Percentiles rank a stretch among this genome's conserved stretches.
Conservation (phyloP, 306 rosid genomes). For the Cicer pinnatifidum region DNA sequence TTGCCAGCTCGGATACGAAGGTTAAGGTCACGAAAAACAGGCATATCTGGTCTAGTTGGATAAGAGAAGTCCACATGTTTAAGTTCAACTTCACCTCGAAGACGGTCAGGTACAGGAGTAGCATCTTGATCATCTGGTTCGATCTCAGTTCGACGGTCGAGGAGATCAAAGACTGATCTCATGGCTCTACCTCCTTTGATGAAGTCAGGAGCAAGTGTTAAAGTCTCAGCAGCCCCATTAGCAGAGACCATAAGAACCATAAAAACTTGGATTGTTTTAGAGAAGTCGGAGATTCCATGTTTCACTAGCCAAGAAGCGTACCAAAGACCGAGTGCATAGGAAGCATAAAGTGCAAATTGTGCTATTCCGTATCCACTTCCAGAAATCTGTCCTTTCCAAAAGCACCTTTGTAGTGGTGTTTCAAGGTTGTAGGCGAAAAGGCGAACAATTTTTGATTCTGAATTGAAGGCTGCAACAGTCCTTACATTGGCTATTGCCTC, state of each 20-base stretch:
- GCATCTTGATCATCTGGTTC: slow-evolving; percentile 92
- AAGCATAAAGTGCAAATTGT: slow-evolving; percentile 93
- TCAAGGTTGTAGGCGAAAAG: slow-evolving; percentile 82
- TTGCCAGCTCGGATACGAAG: slow-evolving; percentile 97
- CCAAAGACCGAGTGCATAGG: slow-evolving; percentile 99
- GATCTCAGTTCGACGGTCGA: slow-evolving; percentile 95
- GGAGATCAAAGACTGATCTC: slow-evolving; percentile 94
- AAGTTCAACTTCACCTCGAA: slow-evolving; percentile 94
- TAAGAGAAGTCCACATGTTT: slow-evolving; percentile 93
- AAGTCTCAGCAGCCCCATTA: slow-evolving; percentile 96
- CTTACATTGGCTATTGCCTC: slow-evolving; percentile 98
- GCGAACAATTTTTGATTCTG: slow-evolving; percentile 82
- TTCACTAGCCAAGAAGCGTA: slow-evolving; percentile 99
- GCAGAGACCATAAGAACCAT: slow-evolving; percentile 99
- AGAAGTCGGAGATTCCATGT: slow-evolving; percentile 95
- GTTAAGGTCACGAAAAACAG: slow-evolving; percentile 81
- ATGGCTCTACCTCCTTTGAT: slow-evolving; percentile 97
- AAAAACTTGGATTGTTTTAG: slow-evolving; percentile 87
- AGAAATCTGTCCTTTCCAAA: slow-evolving; percentile 99
- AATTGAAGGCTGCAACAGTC: slow-evolving; percentile 95
- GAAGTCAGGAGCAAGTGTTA: slow-evolving; percentile 97
- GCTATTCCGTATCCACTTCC: slow-evolving; percentile 96
- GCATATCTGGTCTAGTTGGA: slow-evolving; percentile 88
- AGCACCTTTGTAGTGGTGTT: slow-evolving; percentile 78
- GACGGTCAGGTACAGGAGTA: slow-evolving; percentile 75